Base-by-base conservation (phyloP, 1,284 basidiomycete species). In the Leccinum idahoense region DNA sequence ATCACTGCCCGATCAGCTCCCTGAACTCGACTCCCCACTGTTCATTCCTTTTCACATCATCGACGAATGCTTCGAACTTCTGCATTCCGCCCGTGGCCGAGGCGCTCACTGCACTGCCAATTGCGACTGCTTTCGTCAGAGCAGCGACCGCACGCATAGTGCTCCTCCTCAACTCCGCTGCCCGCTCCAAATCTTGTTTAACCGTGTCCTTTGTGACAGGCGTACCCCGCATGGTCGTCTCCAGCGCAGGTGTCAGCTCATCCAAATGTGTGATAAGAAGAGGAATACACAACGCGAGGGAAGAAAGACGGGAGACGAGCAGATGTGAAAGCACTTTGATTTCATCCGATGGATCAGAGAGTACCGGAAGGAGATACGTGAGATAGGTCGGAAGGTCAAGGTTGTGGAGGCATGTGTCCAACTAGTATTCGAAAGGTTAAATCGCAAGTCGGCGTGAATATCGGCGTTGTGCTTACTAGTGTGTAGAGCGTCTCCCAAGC, bases 401-500 rank as follows among this genome's bases (percentile, higher is more conserved):
- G 71, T 91, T 91, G 63, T 84, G 81, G 60, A 97, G 82, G 73
- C 93, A 96, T 0, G 94, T 96, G 70, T 97, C 94, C 61, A 98
- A 85, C 89, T 18, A n/a, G n/a, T 93, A 53, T 56, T 57, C 11
- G 46, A 44, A 11, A 41, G 51, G 41, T 20, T 73, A 62, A 66
- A 65, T 65, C 63, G 14, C 59, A 6, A 57, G 32, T 35, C n/a
- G 15, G n/a, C 15, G 12, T 18, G 3, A 32, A 32, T 3, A n/a
- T 18, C 2, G 14, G 7, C 15, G 10, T 51, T 10, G 4, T 8
- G 12, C 88, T 69, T 68, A 93, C 92, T 65, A 98, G 78, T 15
- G 96, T 98, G 74, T 96, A 96, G 82, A 99, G 93, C 6, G 96
- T 96, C 77, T 99, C 96, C 77, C 93, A 98, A 2, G 96, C 96